phyloP scores from a whole-genome alignment of 2,329 filamentous ascomycete species.

The Colletotrichum sp. region DNA sequence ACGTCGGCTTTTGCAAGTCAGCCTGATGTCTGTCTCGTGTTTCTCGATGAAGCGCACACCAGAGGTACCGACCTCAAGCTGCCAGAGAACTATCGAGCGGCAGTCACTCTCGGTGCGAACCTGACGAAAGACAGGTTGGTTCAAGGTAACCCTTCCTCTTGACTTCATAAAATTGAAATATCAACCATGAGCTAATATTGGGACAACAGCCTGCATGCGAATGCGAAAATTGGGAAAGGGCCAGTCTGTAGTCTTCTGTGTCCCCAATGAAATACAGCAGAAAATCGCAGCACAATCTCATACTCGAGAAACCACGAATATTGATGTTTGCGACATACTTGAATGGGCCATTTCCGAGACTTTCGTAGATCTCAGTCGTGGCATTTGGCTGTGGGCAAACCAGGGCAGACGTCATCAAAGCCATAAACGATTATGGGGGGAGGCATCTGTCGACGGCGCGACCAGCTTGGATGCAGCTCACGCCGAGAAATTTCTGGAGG shows the following conservation, averaged over 20 bases:
- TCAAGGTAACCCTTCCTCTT: constrained; percentile 54
- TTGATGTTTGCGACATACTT: constrained; percentile 61
- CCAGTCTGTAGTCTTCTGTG: constrained; percentile 67
- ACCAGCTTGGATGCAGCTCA: constrained; percentile 25
- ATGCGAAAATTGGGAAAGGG: constrained; percentile 72
- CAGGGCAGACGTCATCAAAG: constrained; percentile 59
- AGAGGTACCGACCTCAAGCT: constrained; percentile 72
- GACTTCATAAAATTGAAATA: no score
- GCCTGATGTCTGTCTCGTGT: constrained; percentile 66
- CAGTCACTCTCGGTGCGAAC: constrained; percentile 68
- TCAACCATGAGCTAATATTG: background rate
- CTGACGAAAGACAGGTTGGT: constrained; percentile 73
- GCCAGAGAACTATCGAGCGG: constrained; percentile 62
- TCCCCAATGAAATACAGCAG: constrained; percentile 61
- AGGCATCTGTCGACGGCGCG: background rate
- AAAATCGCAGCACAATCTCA: constrained; percentile 46
- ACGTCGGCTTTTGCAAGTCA: constrained; percentile 63
- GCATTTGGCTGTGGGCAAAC: constrained; percentile 63
- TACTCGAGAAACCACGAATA: constrained; percentile 19
- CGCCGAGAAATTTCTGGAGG: constrained; percentile 55
- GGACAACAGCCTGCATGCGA: constrained; percentile 66
- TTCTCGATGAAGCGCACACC: constrained; percentile 74
- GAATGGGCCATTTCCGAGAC: constrained; percentile 66
- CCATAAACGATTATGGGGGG: constrained; percentile 41
- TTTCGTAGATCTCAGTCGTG: constrained; percentile 49